phyloP scores from a whole-genome alignment of 495 filamentous ascomycete genomes.

The Pseudevernia furfuracea region DNA sequence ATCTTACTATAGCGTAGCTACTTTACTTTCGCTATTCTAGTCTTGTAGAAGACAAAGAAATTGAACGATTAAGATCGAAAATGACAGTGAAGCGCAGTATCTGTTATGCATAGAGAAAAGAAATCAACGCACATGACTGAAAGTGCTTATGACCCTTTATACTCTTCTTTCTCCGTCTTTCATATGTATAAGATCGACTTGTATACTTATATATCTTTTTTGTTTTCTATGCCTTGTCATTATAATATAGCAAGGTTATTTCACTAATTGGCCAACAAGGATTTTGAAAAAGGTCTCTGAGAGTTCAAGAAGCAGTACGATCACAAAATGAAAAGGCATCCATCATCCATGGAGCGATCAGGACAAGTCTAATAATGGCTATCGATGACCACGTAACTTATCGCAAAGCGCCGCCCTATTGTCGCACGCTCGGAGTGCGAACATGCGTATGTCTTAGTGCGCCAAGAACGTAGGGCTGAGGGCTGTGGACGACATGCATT shows the following conservation, averaged over 20 bases:
- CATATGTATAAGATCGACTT: background rate
- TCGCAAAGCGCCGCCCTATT: no score
- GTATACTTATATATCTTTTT: background rate
- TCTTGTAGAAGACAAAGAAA: background rate
- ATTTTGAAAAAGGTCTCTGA: background rate
- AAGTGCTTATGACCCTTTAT: background rate
- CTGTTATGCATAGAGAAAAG: background rate
- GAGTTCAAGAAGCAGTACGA: background rate
- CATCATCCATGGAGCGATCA: no score
- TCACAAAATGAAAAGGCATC: background rate
- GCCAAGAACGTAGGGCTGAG: conserved; percentile 3
- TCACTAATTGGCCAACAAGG: background rate
- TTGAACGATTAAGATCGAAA: background rate
- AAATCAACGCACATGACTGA: background rate
- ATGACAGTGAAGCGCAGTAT: background rate
- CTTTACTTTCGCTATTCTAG: background rate
- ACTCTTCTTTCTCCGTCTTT: background rate
- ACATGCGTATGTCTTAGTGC: no score
- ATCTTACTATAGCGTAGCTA: background rate
- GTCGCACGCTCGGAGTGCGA: no score
- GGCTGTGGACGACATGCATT: background rate
- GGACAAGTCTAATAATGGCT: no score
- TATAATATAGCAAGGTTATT: background rate
- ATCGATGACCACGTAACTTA: no score
- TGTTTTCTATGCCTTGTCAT: background rate